Conservation (phyloP, 2,329 filamentous ascomycete species). For the Colletotrichum graminicola region DNA sequence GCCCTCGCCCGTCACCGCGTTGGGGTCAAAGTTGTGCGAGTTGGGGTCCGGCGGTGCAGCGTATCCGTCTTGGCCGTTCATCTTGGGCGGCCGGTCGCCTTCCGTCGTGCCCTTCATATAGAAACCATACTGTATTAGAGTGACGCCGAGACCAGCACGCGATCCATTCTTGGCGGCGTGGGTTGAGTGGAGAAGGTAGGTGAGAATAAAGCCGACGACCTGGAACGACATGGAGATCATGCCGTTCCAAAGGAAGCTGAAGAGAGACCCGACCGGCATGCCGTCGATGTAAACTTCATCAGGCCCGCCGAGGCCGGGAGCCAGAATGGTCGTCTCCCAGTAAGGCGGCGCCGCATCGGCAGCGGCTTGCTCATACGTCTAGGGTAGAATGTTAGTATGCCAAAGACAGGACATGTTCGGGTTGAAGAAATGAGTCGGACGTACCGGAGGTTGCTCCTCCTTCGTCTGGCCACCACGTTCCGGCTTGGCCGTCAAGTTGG, state of each 20-base stretch:
- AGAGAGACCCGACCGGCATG: slow-evolving; percentile 89
- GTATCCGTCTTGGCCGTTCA: slow-evolving; percentile 68
- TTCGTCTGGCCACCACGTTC: slow-evolving; percentile 81
- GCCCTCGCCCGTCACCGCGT: slow-evolving; percentile 66
- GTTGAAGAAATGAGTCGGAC: slow-evolving; percentile 52
- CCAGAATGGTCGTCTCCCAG: slow-evolving; percentile 98
- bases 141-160: slow-evolving; percentile 92
- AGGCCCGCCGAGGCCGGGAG: slow-evolving; percentile 87
- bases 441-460: slow-evolving; percentile 93
- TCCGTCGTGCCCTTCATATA: slow-evolving; percentile 77
- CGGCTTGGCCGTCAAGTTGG: slow-evolving; percentile 92
- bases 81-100: slow-evolving; percentile 54
- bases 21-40: slow-evolving; percentile 86
- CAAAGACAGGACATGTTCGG: slow-evolving; percentile 47
- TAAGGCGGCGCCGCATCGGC: slow-evolving; percentile 96
- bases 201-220: slow-evolving; percentile 95
- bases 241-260: slow-evolving; percentile 90
- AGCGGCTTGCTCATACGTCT: slow-evolving; percentile 98
- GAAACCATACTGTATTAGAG: slow-evolving; percentile 96
- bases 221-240: slow-evolving; percentile 99
- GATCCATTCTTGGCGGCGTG: slow-evolving; percentile 99
- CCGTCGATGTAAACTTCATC: slow-evolving; percentile 98
- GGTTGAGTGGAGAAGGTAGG: slow-evolving; percentile 96
- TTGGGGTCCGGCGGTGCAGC: slow-evolving; percentile 88
- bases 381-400: slow-evolving; percentile 22